phyloP scores from a whole-genome alignment of 495 filamentous ascomycete genomes.

The Trichoderma gamsii region DNA sequence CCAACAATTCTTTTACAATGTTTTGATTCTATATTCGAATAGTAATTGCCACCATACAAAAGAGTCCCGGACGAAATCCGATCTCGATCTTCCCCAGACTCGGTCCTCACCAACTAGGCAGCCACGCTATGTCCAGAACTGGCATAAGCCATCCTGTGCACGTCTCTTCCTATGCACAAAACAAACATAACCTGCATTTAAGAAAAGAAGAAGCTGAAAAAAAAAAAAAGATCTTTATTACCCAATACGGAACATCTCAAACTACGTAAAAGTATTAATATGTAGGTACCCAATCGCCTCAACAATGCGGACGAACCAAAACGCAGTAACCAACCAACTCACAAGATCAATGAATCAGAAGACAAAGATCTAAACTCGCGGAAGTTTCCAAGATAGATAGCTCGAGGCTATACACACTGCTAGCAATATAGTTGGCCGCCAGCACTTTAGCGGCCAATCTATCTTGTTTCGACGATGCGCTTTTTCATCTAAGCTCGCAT shows the following conservation, averaged over 20 bases:
- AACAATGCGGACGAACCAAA: too few species aligned
- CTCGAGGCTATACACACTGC: neutral
- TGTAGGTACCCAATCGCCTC: too few species aligned
- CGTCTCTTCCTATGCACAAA: neutral
- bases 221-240: too few species aligned
- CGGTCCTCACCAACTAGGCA: neutral
- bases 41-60: neutral
- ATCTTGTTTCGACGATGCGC: neutral
- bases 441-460: neutral
- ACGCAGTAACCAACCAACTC: too few species aligned
- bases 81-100: constrained; percentile 13
- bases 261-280: too few species aligned
- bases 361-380: neutral
- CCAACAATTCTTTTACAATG: neutral
- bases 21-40: neutral
- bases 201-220: too few species aligned
- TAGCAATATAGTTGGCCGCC: too few species aligned
- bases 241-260: too few species aligned
- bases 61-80: neutral
- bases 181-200: neutral
- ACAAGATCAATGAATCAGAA: too few species aligned
- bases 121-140: neutral
- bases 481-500: constrained; percentile 1
- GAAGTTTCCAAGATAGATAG: neutral
- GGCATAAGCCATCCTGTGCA: neutral